Evolutionary conservation across 176 grass and related monocot genomes (phyloP).

Genomic region (Miscanthus lutarioriparius): DNA sequence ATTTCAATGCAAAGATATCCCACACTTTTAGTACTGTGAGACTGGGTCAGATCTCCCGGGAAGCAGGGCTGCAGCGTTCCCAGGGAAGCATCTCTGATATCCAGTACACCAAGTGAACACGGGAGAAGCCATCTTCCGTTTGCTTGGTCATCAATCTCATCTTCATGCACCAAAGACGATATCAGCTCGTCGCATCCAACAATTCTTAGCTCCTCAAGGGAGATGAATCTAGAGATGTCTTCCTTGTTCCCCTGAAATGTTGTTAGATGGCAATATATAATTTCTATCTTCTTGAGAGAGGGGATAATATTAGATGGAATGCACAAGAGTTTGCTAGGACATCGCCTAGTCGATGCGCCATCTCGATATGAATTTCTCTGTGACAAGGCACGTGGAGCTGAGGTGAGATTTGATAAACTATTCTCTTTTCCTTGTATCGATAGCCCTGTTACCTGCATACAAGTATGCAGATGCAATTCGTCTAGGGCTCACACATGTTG

Average conservation of each 20-base stretch:
- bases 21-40: too few species aligned
- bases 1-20: too few species aligned
- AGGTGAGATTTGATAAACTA: too few species aligned
- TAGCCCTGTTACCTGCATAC: too few species aligned
- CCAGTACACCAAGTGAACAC: not conserved
- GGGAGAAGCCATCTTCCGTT: conserved; percentile 20
- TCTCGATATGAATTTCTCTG: too few species aligned
- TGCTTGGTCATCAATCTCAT: accelerated
- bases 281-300: not conserved
- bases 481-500: too few species aligned
- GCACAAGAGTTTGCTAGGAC: not conserved
- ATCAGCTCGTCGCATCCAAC: accelerated
- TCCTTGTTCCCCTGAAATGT: not conserved
- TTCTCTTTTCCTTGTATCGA: too few species aligned
- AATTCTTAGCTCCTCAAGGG: not conserved
- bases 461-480: too few species aligned
- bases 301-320: not conserved
- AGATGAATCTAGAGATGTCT: not conserved
- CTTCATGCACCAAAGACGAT: not conserved
- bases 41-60: not conserved
- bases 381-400: too few species aligned
- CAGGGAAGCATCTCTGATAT: accelerated
- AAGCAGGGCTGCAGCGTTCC: not conserved
- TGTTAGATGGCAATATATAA: accelerated
- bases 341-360: too few species aligned